These are phyloP conservation scores for Suhomyces taliae DNA, from an alignment of 1,139 yeast genomes.

Conservation along the genomic window DNA sequence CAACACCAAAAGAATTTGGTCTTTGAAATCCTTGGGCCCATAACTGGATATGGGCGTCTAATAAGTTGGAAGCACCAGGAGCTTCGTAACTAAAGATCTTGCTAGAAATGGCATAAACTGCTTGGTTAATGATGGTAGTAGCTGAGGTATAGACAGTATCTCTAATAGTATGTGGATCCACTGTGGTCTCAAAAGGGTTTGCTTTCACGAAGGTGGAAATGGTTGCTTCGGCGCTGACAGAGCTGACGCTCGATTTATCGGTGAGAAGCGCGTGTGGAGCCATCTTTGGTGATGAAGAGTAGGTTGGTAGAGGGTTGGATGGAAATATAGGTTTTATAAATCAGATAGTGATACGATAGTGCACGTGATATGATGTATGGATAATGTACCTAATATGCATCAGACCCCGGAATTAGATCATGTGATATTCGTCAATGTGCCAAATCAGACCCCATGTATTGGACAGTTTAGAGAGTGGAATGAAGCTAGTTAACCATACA, in stretches of 20 bases:
- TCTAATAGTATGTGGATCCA: conserved; percentile 54
- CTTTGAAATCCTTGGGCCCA: conserved; percentile 60
- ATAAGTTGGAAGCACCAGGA: conserved; percentile 58
- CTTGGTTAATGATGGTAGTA: conserved; percentile 62
- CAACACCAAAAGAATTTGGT: conserved; percentile 53
- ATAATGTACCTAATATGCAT: too few species aligned
- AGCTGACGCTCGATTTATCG: conserved; percentile 1
- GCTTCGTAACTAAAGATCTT: conserved; percentile 71
- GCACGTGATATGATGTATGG: conserved; percentile 10
- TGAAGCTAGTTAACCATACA: too few species aligned
- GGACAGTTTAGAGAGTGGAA: too few species aligned
- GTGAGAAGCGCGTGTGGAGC: conserved; percentile 13
- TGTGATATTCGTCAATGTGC: not conserved
- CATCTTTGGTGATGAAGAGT: conserved; percentile 4
- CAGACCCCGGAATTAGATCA: not conserved
- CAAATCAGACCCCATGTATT: too few species aligned
- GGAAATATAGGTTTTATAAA: not conserved
- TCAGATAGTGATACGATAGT: conserved; percentile 1
- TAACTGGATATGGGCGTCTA: conserved; percentile 58
- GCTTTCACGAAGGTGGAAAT: conserved; percentile 12
- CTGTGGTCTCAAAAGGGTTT: conserved; percentile 59
- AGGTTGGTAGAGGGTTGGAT: not conserved
- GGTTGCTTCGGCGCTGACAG: not conserved
- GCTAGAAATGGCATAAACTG: conserved; percentile 61
- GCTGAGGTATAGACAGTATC: conserved; percentile 61